Evolutionary conservation across 345 rosid genomes (phyloP).

Genomic region (Gossypium herbaceum): DNA sequence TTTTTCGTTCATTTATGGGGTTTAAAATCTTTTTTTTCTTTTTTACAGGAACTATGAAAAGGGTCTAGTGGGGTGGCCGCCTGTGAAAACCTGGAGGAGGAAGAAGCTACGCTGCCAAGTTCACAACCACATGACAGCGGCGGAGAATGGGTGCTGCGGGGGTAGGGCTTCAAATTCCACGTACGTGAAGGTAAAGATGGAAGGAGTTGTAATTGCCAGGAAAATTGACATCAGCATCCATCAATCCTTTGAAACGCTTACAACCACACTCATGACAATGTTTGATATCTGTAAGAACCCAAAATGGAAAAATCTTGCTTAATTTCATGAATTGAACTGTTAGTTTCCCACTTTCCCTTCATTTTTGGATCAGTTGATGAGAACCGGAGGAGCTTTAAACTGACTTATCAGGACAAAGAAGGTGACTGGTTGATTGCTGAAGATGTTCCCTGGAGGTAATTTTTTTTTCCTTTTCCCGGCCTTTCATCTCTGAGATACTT

Average conservation of each 20-base stretch:
- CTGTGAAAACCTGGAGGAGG: background rate
- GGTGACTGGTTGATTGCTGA: constrained; percentile 13
- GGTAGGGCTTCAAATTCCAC: constrained; percentile 1
- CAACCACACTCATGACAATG: background rate
- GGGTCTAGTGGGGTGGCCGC: constrained; percentile 12
- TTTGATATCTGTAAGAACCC: background rate
- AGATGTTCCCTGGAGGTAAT: constrained; percentile 10
- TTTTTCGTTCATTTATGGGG: background rate
- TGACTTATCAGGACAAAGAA: constrained; percentile 5
- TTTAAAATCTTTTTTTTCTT: background rate
- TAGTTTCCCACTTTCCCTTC: background rate
- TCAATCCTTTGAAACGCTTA: constrained; percentile 12
- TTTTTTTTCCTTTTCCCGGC: background rate
- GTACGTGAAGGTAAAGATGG: constrained; percentile 8
- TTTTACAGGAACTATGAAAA: background rate
- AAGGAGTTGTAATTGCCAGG: constrained; percentile 2
- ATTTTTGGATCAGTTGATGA: background rate
- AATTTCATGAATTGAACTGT: background rate
- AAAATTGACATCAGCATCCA: constrained; percentile 2
- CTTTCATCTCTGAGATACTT: background rate
- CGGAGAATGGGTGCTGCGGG: background rate
- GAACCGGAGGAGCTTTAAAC: constrained; percentile 2
- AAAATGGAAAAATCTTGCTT: background rate
- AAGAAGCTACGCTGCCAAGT: background rate
- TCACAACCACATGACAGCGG: background rate